phyloP scores from a whole-genome alignment of 169 alveolate species.

The Eimeria maxima region DNA sequence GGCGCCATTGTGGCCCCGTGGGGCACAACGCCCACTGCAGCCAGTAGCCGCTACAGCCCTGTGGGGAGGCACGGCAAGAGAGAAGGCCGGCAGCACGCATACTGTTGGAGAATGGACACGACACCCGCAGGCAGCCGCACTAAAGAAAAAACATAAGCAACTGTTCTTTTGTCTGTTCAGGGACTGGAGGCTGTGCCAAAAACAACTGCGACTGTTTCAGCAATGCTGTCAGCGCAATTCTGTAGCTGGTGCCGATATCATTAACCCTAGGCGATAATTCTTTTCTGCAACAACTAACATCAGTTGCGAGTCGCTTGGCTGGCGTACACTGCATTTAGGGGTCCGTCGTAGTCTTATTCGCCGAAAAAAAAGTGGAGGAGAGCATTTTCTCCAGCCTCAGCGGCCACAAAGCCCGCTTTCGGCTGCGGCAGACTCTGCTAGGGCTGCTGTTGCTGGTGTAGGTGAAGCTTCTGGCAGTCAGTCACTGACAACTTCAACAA shows the following conservation, averaged over 20 bases:
- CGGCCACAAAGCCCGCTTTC: background rate
- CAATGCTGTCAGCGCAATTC: slow-evolving; percentile 70
- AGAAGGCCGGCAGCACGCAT: background rate
- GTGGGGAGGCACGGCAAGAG: background rate
- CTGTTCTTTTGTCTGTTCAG: slow-evolving; percentile 15
- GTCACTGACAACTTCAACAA: slow-evolving; percentile 60
- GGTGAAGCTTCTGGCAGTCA: background rate
- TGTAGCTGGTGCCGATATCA: slow-evolving; percentile 46
- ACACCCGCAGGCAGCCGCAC: background rate
- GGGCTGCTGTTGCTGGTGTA: background rate
- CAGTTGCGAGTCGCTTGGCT: background rate
- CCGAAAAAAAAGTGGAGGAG: background rate
- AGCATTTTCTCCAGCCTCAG: background rate
- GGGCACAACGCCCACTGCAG: background rate
- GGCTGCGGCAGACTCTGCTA: background rate
- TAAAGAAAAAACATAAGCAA: background rate
- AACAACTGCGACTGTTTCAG: slow-evolving; percentile 52
- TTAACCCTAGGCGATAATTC: background rate
- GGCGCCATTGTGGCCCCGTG: background rate
- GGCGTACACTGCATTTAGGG: background rate
- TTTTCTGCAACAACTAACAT: background rate
- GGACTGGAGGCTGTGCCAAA: slow-evolving; percentile 73
- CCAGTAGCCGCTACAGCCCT: background rate
- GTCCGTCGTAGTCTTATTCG: background rate
- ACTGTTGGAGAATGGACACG: background rate